Evolutionary conservation across 768 basidiomycete species (phyloP).

Genomic region (Leccinum ochraceum): DNA sequence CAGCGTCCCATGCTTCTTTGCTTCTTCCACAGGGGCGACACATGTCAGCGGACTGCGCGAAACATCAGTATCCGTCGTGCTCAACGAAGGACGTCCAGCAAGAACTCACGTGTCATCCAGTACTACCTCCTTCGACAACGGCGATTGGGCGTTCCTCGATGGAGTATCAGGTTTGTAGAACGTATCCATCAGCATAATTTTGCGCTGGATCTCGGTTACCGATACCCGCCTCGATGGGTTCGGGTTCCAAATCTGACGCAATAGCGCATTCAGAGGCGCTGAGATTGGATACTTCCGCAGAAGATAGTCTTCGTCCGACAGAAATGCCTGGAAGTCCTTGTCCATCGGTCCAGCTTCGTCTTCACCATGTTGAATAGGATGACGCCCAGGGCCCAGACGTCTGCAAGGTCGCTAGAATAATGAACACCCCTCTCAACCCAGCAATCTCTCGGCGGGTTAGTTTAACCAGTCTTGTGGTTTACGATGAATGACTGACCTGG

Average conservation of each 20-base stretch:
- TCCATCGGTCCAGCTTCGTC: constrained; percentile 10
- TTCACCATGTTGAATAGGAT: constrained; percentile 85
- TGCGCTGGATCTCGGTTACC: constrained; percentile 15
- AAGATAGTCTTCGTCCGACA: not conserved
- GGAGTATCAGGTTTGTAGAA: constrained; percentile 9
- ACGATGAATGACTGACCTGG: too few species aligned
- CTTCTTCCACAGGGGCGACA: too few species aligned
- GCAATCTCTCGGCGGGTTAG: constrained; percentile 47
- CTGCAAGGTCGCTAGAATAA: constrained; percentile 33
- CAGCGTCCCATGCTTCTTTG: too few species aligned
- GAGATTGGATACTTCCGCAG: constrained; percentile 12
- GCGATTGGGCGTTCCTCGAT: too few species aligned
- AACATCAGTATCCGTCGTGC: too few species aligned
- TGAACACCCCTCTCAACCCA: constrained; percentile 40
- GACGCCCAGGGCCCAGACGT: constrained; percentile 75
- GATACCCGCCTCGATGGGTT: constrained; percentile 10
- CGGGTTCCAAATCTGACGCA: constrained; percentile 12
- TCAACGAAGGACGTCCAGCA: too few species aligned
- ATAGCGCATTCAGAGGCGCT: not conserved
- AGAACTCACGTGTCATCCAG: too few species aligned
- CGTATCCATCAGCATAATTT: constrained; percentile 13
- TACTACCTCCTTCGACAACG: too few species aligned
- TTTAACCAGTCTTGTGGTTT: too few species aligned
- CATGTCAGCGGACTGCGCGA: too few species aligned
- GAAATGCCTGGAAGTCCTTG: constrained; percentile 5